Evolutionary conservation across 23 red algal genomes (phyloP), one percentile per base, ranked within the genome.

Genomic region (Cyanidiococcus yangmingshanensis): DNA sequence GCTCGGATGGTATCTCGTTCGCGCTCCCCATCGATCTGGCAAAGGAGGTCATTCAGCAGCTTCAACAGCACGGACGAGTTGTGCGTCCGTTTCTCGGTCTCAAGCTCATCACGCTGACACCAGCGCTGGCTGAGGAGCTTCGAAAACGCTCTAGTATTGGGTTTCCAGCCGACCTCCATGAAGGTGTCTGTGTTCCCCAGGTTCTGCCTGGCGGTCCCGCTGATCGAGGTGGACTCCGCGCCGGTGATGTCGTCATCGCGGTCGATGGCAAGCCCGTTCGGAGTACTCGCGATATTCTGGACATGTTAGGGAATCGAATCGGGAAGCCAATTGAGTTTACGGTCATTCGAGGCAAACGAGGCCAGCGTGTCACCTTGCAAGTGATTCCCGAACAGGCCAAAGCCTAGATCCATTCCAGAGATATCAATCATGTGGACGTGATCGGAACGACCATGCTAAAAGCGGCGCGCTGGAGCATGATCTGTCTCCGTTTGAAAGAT

Each of bases 11-110:
- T 0, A 95, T 95, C 40, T 82, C 67, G 24, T 95, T 95, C 74
- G 91, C 91, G 17, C 77, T 95, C 37, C 91, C 91, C 16, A 95
- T 95, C 79, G 82, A 95, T 75, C 79, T 87, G 50, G 91, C 87
- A 31, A 85, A 90, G 40, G 84, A 90, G 40, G 87, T 95, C 0
- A 79, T 95, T 0, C 78, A 80, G 27, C 86, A 95, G 75, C 77
- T 95, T 37, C 79, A 82, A 67, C 58, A 58, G 16, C 86, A 95
- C 57, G 91, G 91, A 15, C 84, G 74, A 50, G 91, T 95, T 39
- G 74, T 82, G 39, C 80, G 91, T 0, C 91, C 91, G 39, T 95
- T 82, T 68, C 84, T 95, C 39, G 91, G 91, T 17, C 35, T 92
- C 1, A 92, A 84, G 37, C 67, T 92, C 32, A 68, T 92, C 57